Conservation (phyloP, 2,329 filamentous ascomycete genomes). For the Sphaerostilbella broomeana region DNA sequence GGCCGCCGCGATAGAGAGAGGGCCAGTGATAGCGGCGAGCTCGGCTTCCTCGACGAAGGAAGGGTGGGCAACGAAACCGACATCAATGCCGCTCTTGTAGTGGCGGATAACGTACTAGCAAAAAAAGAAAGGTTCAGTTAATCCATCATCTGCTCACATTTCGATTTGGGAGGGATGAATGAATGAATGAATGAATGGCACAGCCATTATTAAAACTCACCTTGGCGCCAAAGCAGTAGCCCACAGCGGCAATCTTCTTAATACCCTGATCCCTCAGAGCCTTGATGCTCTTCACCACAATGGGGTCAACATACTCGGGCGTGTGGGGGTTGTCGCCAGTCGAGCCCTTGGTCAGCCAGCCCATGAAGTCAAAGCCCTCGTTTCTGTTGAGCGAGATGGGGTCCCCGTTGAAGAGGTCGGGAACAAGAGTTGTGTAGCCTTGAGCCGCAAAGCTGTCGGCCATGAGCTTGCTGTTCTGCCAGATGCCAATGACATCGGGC, state of each 20-base stretch:
- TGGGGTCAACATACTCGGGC: constrained; percentile 23
- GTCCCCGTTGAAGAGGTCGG: constrained; percentile 30
- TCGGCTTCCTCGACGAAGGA: constrained; percentile 65
- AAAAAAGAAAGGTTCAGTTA: no score
- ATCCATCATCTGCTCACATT: no score
- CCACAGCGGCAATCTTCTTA: constrained; percentile 56
- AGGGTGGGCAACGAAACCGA: constrained; percentile 69
- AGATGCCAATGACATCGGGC: constrained; percentile 29
- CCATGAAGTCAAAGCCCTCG: constrained; percentile 22
- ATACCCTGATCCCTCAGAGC: constrained; percentile 49
- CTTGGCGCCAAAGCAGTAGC: constrained; percentile 73
- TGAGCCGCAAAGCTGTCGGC: constrained; percentile 31
- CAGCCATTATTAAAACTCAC: constrained; percentile 28
- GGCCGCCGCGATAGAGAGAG: constrained; percentile 59
- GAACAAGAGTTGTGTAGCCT: constrained; percentile 28
- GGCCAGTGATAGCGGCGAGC: constrained; percentile 57
- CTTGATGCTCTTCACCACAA: constrained; percentile 35
- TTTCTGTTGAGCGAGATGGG: constrained; percentile 39
- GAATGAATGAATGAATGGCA: background rate
- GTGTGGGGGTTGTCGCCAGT: constrained; percentile 38
- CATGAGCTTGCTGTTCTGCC: constrained; percentile 32
- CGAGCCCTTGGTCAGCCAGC: constrained; percentile 32
- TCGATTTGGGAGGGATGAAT: background rate
- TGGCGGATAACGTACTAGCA: constrained; percentile 59
- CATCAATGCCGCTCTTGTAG: constrained; percentile 56